A percentile compares a stretch with the other conserved stretches of the same genome.
phyloP scores from a whole-genome alignment of 2,329 filamentous ascomycete genomes.

The Scorias spongiosa region DNA sequence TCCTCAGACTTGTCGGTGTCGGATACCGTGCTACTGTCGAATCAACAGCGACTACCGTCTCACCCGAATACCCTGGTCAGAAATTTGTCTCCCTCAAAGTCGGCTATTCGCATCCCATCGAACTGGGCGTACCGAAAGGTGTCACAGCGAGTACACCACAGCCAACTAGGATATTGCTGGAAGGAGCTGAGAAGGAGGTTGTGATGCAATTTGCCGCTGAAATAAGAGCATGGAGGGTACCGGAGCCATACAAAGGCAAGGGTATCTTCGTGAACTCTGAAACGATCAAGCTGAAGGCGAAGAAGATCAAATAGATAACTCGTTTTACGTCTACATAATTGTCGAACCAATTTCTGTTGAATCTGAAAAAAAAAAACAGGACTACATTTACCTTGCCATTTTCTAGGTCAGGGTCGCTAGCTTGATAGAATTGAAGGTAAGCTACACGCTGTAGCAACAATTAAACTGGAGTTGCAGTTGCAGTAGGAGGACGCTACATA shows the following conservation, averaged over 20 bases:
- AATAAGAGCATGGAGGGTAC: constrained; percentile 75
- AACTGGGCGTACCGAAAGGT: constrained; percentile 67
- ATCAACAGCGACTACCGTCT: constrained; percentile 50
- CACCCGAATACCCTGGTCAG: constrained; percentile 60
- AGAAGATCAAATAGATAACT: constrained; percentile 41
- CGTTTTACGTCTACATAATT: no score
- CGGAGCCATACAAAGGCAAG: constrained; percentile 98
- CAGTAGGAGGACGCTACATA: no score
- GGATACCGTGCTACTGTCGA: constrained; percentile 88
- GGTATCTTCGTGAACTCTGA: constrained; percentile 96
- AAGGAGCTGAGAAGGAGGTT: constrained; percentile 72
- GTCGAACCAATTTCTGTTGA: no score
- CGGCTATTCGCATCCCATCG: constrained; percentile 89
- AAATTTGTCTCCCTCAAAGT: constrained; percentile 88
- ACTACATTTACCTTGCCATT: no score
- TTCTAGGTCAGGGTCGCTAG: no score
- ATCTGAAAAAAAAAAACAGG: no score
- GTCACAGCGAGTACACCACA: constrained; percentile 78
- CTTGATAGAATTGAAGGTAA: no score
- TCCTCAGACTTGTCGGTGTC: constrained; percentile 84
- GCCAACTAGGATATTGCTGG: constrained; percentile 78
- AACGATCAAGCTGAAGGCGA: constrained; percentile 95
- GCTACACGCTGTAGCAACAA: no score
- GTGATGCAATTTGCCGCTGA: constrained; percentile 84
- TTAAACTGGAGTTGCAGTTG: no score